A percentile compares a stretch with the other conserved stretches of the same genome.
Conservation (phyloP, 768 basidiomycete species). For the Lactarius hatsudake region DNA sequence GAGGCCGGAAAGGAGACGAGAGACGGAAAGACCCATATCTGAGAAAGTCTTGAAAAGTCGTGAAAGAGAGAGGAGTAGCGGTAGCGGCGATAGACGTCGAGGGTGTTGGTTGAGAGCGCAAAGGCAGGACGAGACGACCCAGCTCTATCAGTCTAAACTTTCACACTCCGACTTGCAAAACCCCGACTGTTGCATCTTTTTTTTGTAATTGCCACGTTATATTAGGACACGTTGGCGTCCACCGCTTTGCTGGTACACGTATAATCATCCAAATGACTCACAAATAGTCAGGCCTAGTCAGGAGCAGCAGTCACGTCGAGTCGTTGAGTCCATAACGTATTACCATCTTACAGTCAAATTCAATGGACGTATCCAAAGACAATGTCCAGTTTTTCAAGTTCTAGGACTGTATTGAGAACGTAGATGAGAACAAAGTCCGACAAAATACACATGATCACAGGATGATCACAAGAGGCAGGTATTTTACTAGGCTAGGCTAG, state of each 20-base stretch:
- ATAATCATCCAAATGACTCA: neutral
- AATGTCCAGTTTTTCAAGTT: too few species aligned
- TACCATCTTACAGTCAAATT: too few species aligned
- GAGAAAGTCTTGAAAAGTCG: conserved; percentile 7
- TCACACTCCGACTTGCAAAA: conserved; percentile 21
- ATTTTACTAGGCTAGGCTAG: too few species aligned
- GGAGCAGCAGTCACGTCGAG: too few species aligned
- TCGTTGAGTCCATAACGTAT: too few species aligned
- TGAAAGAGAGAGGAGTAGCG: conserved; percentile 6
- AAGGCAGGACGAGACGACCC: conserved; percentile 4
- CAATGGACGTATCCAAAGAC: too few species aligned
- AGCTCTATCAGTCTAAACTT: conserved; percentile 3
- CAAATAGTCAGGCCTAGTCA: neutral
- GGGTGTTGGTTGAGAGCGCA: conserved; percentile 20
- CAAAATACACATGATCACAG: too few species aligned
- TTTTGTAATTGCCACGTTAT: neutral
- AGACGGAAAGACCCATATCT: conserved; percentile 75
- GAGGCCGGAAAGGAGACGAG: conserved; percentile 72
- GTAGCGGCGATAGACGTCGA: conserved; percentile 6
- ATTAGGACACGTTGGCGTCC: neutral
- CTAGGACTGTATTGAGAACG: too few species aligned
- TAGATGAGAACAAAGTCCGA: too few species aligned
- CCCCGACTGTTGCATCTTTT: neutral
- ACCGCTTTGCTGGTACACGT: neutral
- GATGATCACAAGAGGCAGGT: too few species aligned